Conservation (phyloP, 179 eudicot genomes). For the Gypsophila paniculata region DNA sequence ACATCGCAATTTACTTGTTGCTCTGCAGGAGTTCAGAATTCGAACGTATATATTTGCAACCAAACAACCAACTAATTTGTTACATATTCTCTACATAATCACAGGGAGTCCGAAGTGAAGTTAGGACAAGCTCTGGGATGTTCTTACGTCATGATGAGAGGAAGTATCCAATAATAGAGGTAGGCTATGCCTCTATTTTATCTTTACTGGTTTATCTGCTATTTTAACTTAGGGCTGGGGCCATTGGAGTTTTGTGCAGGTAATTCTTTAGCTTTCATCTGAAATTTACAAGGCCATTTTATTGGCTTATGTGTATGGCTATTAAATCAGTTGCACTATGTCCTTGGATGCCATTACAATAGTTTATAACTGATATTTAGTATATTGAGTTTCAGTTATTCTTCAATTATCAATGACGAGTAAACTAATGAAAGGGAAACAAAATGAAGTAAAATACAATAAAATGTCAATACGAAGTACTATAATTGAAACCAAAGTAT, state of each 20-base stretch:
- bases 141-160: conserved; percentile 64
- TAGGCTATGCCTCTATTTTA: conserved; percentile 14
- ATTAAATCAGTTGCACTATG: background rate
- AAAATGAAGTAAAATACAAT: too few species aligned
- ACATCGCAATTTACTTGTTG: background rate
- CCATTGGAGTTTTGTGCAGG: background rate
- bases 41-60: background rate
- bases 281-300: background rate
- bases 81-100: conserved; percentile 11
- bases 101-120: conserved; percentile 81
- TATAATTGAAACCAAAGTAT: too few species aligned
- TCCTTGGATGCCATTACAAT: background rate
- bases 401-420: background rate
- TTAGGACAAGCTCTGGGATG: conserved; percentile 98
- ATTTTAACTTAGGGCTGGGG: background rate
- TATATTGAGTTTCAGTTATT: background rate
- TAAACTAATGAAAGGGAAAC: background rate
- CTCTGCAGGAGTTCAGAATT: background rate
- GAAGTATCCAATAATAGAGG: conserved; percentile 79
- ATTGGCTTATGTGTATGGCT: background rate
- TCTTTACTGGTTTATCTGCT: background rate
- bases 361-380: background rate
- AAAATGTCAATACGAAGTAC: too few species aligned
- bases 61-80: background rate
- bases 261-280: conserved; percentile 4